These are phyloP conservation scores for Diospyros lotus DNA, from an alignment of 148 eudicot genomes.

Conservation along the genomic window DNA sequence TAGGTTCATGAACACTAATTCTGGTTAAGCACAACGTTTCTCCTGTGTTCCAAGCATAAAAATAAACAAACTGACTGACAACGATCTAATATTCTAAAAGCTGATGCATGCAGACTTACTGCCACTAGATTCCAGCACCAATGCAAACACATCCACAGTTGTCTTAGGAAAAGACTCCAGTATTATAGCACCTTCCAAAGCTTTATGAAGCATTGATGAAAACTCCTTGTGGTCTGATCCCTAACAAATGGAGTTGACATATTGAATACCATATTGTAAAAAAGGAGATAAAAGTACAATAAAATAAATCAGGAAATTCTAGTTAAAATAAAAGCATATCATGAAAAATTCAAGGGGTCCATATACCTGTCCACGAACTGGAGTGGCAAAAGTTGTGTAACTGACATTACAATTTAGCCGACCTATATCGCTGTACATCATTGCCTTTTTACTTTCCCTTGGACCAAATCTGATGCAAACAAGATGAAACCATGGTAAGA, in stretches of 20 bases:
- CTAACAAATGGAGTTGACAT: constrained; percentile 29
- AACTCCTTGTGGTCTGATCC: constrained; percentile 71
- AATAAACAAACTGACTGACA: not conserved
- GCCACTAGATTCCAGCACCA: constrained; percentile 96
- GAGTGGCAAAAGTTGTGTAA: constrained; percentile 79
- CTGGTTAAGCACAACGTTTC: not conserved
- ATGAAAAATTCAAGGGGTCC: not conserved
- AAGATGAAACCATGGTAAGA: not conserved
- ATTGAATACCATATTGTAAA: not conserved
- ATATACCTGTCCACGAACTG: constrained; percentile 70
- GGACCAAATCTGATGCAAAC: constrained; percentile 71
- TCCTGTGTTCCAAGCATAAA: not conserved
- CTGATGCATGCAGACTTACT: constrained; percentile 45
- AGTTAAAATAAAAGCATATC: not conserved
- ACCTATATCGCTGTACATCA: constrained; percentile 84
- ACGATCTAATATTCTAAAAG: not conserved
- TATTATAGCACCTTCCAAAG: constrained; percentile 91
- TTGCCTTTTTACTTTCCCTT: constrained; percentile 98
- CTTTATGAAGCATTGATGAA: constrained; percentile 81
- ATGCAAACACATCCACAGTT: constrained; percentile 94
- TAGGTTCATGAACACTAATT: too few species aligned
- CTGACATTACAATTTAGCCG: constrained; percentile 86
- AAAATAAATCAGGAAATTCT: not conserved
- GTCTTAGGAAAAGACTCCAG: constrained; percentile 94
- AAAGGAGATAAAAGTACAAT: not conserved